A percentile compares a stretch with the other conserved stretches of the same genome.
These are phyloP conservation scores for Pestalotiopsis sp. DNA, from an alignment of 2,329 filamentous ascomycete species.

Conservation along the genomic window DNA sequence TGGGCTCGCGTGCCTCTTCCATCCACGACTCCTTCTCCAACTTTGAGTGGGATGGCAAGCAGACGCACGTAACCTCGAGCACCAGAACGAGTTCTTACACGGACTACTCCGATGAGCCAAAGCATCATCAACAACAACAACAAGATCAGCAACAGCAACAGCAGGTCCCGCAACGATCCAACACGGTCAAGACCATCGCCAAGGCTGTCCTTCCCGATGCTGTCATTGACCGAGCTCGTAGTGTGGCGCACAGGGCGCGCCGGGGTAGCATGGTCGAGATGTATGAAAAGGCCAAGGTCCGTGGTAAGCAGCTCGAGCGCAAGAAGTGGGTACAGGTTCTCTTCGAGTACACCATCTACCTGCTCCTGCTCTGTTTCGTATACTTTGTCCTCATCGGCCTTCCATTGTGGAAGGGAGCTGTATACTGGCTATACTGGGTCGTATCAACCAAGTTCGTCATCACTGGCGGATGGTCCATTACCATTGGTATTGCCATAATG, in stretches of 20 bases:
- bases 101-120: background rate
- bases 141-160: background rate
- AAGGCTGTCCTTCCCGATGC: conserved; percentile 5
- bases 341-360: conserved; percentile 20
- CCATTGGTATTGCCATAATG: conserved; percentile 35
- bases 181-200: conserved; percentile 13
- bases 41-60: conserved; percentile 3
- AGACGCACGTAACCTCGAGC: background rate
- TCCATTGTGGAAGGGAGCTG: conserved; percentile 45
- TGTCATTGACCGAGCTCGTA: conserved; percentile 10
- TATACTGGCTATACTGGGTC: conserved; percentile 42
- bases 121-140: background rate
- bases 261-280: conserved; percentile 14
- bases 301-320: conserved; percentile 17
- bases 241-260: conserved; percentile 8
- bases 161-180: conserved; percentile 9
- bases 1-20: background rate
- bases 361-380: conserved; percentile 34
- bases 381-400: conserved; percentile 47
- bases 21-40: background rate
- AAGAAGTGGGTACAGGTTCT: conserved; percentile 20
- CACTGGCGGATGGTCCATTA: conserved; percentile 39
- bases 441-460: conserved; percentile 39
- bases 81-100: background rate
- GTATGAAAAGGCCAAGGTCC: conserved; percentile 20